Evolutionary conservation across 805 yeast species (phyloP).

Genomic region (Wickerhamiella occidentalis): DNA sequence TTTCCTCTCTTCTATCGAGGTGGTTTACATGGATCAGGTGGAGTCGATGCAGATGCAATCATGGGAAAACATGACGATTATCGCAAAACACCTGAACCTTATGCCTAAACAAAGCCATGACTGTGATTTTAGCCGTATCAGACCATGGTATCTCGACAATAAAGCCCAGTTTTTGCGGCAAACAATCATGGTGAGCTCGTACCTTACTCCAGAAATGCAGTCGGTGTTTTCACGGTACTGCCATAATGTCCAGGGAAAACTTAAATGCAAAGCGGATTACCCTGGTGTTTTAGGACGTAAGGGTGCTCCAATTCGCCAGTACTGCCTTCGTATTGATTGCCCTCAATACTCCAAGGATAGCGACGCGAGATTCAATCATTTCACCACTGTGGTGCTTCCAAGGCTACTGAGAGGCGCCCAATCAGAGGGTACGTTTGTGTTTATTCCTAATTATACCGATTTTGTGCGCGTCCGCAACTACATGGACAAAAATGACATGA

Average conservation of each 20-base stretch:
- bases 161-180: conserved; percentile 65
- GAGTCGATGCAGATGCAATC: conserved; percentile 85
- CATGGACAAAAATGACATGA: conserved; percentile 45
- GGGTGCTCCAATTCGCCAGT: conserved; percentile 45
- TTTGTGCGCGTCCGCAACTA: conserved; percentile 67
- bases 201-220: conserved; percentile 69
- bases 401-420: conserved; percentile 48
- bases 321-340: conserved; percentile 57
- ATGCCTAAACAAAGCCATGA: conserved; percentile 70
- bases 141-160: conserved; percentile 88
- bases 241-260: conserved; percentile 30
- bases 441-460: conserved; percentile 79
- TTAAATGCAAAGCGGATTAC: conserved; percentile 32
- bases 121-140: conserved; percentile 80
- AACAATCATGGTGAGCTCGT: conserved; percentile 63
- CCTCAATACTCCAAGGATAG: conserved; percentile 52
- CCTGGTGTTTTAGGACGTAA: conserved; percentile 49
- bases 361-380: conserved; percentile 69
- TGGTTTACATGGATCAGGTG: conserved; percentile 67
- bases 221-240: conserved; percentile 35
- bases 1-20: conserved; percentile 79
- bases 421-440: conserved; percentile 64
- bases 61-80: conserved; percentile 67
- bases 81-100: conserved; percentile 57
- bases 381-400: conserved; percentile 62